Base-by-base conservation (phyloP, 768 basidiomycete species). In the Kwoniella bestiolae region DNA sequence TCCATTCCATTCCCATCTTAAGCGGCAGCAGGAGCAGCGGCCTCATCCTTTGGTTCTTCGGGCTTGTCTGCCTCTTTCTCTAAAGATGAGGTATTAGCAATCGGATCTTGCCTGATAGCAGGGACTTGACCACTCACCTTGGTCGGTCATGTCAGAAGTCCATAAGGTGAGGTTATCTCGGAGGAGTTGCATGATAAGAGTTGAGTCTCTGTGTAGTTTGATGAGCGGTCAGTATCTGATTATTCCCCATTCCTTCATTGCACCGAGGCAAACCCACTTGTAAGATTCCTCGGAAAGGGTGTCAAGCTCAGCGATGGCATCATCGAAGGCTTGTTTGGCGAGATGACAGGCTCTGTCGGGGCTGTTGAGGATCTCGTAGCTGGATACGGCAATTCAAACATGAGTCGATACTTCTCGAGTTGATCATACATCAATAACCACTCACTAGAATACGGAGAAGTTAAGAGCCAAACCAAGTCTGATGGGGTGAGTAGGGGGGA, bases 271-370 rank as follows among this genome's bases (percentile, higher is more conserved):
- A 31, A 70, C 79, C 67, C 74, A 80, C 86, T 97, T 96, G 90
- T 98, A 97, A 83, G 90, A 91, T 86, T 97, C 94, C 84, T 97
- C 95, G 76, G 91, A 94, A 60, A 98, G 88, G 25, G 94, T 97
- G 86, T 98, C 94, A 78, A 97, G 92, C 84, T 98, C 94, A 73
- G 94, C 94, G 81, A 98, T 97, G 50, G 95, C 95, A 82, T 97
- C 94, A 70, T 97, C 94, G 83, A 98, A 98, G 7, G 95, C 94
- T 83, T 96, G 93, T 86, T 98, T 98, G 82, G 94, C 94, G 73
- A 97, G 90, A 81, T 94, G 92, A 86, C 94, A 96, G 56, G 95
- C 95, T 83, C 93, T 92, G 83, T 96, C 94, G 73, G 95, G 94
- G 83, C 90, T 91, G 88, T 96, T 96, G 83, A 96, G 89, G 82